Conservation (phyloP, 345 rosid species). For the Acer negundo region DNA sequence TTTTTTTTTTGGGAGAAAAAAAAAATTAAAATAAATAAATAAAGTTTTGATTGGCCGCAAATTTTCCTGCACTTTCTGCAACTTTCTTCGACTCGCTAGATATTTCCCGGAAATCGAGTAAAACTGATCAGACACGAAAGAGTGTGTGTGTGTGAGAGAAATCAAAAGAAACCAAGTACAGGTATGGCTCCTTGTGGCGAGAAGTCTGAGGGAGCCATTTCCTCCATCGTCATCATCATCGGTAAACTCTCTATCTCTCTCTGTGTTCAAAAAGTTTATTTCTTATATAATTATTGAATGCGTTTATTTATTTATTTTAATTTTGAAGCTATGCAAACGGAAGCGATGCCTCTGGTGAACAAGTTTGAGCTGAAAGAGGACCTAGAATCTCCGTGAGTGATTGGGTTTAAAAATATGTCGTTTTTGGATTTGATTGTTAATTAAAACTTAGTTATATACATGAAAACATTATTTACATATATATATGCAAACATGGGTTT, state of each 20-base stretch:
- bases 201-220: conserved; percentile 51
- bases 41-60: conserved; percentile 1
- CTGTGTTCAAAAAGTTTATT: background rate
- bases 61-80: background rate
- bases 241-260: conserved; percentile 37
- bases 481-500: background rate
- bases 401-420: background rate
- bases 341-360: conserved; percentile 79
- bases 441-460: background rate
- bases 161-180: background rate
- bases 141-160: conserved; percentile 4
- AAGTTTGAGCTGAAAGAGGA: conserved; percentile 63
- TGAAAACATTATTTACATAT: background rate
- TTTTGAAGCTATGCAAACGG: conserved; percentile 80
- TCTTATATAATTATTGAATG: background rate
- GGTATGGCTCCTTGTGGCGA: conserved; percentile 65
- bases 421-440: background rate
- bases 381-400: conserved; percentile 48
- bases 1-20: too few relatives aligned
- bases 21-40: too few relatives aligned
- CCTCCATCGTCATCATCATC: conserved; percentile 72
- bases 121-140: background rate
- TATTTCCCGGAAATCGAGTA: background rate
- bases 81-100: background rate
- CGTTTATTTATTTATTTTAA: background rate